Evolutionary conservation across 2,329 filamentous ascomycete species (phyloP), one percentile per base, ranked within the genome.

Genomic region (Claviceps pazoutovae): DNA sequence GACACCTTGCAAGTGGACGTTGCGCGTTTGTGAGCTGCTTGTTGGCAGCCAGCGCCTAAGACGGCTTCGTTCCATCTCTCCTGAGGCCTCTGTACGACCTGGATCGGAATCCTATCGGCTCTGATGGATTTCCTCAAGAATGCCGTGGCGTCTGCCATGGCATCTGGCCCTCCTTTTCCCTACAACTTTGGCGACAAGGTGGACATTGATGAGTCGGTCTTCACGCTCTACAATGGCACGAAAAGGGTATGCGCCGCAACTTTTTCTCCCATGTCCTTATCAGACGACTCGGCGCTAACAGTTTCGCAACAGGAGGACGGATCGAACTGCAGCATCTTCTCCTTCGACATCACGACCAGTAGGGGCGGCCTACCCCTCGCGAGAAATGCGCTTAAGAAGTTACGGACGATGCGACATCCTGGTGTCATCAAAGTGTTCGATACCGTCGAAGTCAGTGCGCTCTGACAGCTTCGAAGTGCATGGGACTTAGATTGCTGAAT

Each of bases 81-180:
- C 39, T 42, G 17, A 19, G 9, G 7, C 8, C 17, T 21, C 8
- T 13, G 19, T 17, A 7, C 19, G 8, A 19, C 17, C 39, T 8
- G 8, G 4, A 19, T 19, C 42, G 19, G 21, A 19, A 44, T 23
- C 21, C 1, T 44, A 23, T 14, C 6, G 13, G 13, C 13, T 34
- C 43, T 59, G 59, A 98, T 98, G 93, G 90, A 98, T 68, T 97
- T 97, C 64, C 79, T 98, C 64, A 97, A 97, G 71, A 97, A 90
- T 55, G 93, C 93, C 50, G 89, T 97, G 65, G 91, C 90, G 46
- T 97, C 93, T 55, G 91, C 90, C 60, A 97, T 98, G 62, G 88
- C 93, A 46, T 93, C 95, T 67, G 90, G 91, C 2, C 89, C 90
- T 50, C 84, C 90, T 5, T 95, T 96, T 64, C 89, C 89, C 4